Evolutionary conservation across 352 stramenopile species (phyloP), one percentile per base, ranked within the genome.

Genomic region (Elongisporangium anandrum): DNA sequence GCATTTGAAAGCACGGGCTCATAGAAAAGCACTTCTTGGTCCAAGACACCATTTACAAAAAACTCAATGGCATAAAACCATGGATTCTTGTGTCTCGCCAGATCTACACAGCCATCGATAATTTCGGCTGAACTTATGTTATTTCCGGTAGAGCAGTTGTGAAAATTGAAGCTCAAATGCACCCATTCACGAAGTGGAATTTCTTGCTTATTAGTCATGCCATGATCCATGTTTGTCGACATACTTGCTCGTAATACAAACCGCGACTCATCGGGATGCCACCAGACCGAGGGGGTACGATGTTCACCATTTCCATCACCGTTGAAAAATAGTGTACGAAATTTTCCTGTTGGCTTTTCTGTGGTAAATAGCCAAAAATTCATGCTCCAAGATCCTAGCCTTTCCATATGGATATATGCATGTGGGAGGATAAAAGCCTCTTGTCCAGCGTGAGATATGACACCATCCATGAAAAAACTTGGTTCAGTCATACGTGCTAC

Each of bases 261-360:
- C 4, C 66, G 65, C 47, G 69, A 75, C 38, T 85, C 73, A 39
- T 86, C 51, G 0, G 88, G 88, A n/a, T 82, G 71, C 58, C 92
- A 84, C 86, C 88, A 97, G 6, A 72, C 78, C 0, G 85, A 94
- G 2, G 88, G 85, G 3, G 87, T 97, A 41, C 88, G 82, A 38
- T 88, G 76, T 41, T 90, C 63, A 3, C 67, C 54, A 2, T 68
- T 51, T 39, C 85, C 85, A 49, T 90, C 61, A 22, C 87, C 88
- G 58, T 96, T 88, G 66, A 93, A 97, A 41, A 96, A 83, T 7
- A 97, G 60, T 10, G 82, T 81, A 15, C 86, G 72, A 53, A 90
- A 86, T 21, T 29, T 61, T 0, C 77, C 85, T 0, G 79, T 94
- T 10, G 80, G 56, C 23, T 85, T 60, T 55, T 89, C 64, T 0